A percentile compares a stretch with the other conserved stretches of the same genome.
Evolutionary conservation across 345 rosid genomes (phyloP).

Genomic region (Euphorbia pulcherrima): DNA sequence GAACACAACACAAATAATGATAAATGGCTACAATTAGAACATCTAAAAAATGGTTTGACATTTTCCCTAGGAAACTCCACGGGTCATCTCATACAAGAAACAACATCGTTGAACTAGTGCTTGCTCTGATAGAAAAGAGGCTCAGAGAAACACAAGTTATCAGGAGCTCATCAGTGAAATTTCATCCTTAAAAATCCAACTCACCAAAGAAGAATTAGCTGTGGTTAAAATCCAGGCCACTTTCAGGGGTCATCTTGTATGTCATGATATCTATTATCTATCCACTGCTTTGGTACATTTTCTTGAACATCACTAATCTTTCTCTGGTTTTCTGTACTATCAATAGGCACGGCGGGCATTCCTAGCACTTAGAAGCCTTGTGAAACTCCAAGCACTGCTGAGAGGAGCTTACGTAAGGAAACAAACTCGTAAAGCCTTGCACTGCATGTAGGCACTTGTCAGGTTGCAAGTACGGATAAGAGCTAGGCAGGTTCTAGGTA

Average conservation of each 20-base stretch:
- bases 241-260: constrained; percentile 86
- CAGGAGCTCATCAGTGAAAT: background rate
- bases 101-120: constrained; percentile 13
- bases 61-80: constrained; percentile 40
- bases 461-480: constrained; percentile 71
- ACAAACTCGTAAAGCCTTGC: constrained; percentile 62
- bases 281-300: background rate
- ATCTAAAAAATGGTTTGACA: constrained; percentile 52
- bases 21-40: constrained; percentile 25
- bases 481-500: constrained; percentile 58
- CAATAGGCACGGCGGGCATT: constrained; percentile 69
- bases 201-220: constrained; percentile 40
- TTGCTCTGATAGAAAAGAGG: constrained; percentile 17
- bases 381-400: constrained; percentile 73
- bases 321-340: background rate
- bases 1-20: background rate
- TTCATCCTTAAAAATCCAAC: constrained; percentile 10
- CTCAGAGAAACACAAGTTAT: background rate
- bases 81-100: constrained; percentile 15
- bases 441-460: constrained; percentile 72
- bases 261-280: background rate
- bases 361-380: constrained; percentile 71
- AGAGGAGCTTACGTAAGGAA: constrained; percentile 60
- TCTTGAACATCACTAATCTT: background rate
- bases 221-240: constrained; percentile 70